Conservation (phyloP, 2,329 filamentous ascomycete species). For the Lecanosticta acicola region DNA sequence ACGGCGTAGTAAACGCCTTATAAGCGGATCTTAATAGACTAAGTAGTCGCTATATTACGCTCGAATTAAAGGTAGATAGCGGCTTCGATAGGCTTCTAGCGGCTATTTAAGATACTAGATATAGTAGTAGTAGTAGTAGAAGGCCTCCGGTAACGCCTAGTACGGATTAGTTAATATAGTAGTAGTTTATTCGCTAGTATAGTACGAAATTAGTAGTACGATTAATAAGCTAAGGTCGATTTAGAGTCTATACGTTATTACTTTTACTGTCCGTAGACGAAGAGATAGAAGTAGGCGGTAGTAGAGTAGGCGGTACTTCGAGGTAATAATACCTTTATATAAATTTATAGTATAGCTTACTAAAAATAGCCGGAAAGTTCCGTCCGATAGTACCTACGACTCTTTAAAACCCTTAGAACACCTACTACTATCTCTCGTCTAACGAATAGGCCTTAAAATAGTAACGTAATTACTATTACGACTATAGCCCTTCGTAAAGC, state of each 20-base stretch:
- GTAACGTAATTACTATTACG: background rate
- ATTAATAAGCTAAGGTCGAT: background rate
- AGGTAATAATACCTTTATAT: constrained; percentile 1
- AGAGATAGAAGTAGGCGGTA: background rate
- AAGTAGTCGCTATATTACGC: background rate
- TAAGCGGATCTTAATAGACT: background rate
- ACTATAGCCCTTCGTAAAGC: background rate
- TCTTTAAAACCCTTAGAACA: background rate
- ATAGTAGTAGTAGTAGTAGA: background rate
- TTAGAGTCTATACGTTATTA: background rate
- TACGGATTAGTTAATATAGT: background rate
- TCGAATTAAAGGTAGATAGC: background rate
- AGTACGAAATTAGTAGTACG: background rate
- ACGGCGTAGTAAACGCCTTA: background rate
- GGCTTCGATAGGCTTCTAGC: background rate
- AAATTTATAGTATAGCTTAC: constrained; percentile 3
- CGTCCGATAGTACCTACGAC: background rate
- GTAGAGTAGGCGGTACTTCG: background rate
- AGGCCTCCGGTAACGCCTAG: background rate
- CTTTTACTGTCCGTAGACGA: background rate
- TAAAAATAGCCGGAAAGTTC: background rate
- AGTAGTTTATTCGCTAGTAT: background rate
- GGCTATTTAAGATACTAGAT: background rate
- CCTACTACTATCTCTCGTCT: background rate
- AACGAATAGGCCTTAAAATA: background rate